Base-by-base conservation (phyloP, 805 yeast species). In the Schwanniomyces yamadae region DNA sequence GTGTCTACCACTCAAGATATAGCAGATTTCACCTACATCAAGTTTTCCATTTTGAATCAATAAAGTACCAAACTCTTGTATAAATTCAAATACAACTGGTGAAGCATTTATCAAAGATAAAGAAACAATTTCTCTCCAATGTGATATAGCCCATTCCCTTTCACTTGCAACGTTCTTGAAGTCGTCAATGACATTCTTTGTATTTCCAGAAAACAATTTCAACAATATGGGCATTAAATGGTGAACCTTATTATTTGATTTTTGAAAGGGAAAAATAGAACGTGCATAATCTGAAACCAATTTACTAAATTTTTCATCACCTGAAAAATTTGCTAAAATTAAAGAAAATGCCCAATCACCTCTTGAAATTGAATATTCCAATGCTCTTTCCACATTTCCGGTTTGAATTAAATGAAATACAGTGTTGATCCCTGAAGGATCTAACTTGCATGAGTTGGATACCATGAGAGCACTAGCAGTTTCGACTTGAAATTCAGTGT, bases 331-430 rank as follows among this genome's bases (percentile, higher is more conserved):
- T 1, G 95, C 80, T 33, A 90, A 64, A 20, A 88, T 55, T 36
- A 91, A 59, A 0, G 96, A 84, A 57, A 89, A 67, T 0, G 91
- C 80, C 83, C 86, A 90, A 45, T 86, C 85, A 7, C 78, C 74
- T 35, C 77, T 74, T 1, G 73, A 66, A 13, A 89, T 55, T 1
- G 93, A 80, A 36, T 69, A 63, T 16, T 72, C 66, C 31, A 89
- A 59, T 0, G 96, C 96, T 4, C 69, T 73, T 10, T 75, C 77
- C 16, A 80, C 75, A 38, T 81, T 71, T 1, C 96, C 96, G 4
- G 63, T 58, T 45, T 78, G 80, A 25, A 80, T 62, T 28, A 67
- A 45, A 26, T 49, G 42, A 47, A 63, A 64, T 3, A 63, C 59
- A 18, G 52, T 46, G 39, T 59, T 56, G 11, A 59, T 44, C 0